phyloP scores from a whole-genome alignment of 371 early-diverging fungal species.

The Syncephalastrum contaminatum region DNA sequence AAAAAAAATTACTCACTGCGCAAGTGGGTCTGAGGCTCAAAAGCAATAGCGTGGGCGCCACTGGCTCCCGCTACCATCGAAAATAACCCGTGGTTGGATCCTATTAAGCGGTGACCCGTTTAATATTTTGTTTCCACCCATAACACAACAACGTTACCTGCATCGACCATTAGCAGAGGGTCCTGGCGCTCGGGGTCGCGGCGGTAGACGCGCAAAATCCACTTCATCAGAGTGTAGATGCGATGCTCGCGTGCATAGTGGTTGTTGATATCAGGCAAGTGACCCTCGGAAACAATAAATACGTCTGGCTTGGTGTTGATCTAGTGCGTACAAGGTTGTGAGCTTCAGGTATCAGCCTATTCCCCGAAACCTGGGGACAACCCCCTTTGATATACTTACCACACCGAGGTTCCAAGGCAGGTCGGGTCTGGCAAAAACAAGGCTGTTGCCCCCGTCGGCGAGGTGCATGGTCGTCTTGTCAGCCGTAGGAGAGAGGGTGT shows the following conservation, averaged over 20 bases:
- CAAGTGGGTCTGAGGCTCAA: conserved; percentile 49
- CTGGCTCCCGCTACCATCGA: conserved; percentile 48
- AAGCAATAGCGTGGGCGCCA: conserved; percentile 46
- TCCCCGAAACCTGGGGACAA: neutral
- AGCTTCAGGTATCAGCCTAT: no score
- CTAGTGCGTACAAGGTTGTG: conserved; percentile 9
- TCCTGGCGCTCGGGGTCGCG: conserved; percentile 29
- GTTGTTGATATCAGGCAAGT: conserved; percentile 25
- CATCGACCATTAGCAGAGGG: conserved; percentile 48
- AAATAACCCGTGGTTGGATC: conserved; percentile 50
- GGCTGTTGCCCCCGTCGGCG: conserved; percentile 1
- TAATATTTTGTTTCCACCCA: neutral
- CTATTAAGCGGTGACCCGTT: conserved; percentile 14
- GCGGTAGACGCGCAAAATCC: conserved; percentile 47
- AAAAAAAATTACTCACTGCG: conserved; percentile 24
- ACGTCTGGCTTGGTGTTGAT: conserved; percentile 47
- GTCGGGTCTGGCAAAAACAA: conserved; percentile 19
- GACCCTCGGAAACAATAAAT: conserved; percentile 37
- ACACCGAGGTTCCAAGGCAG: conserved; percentile 34
- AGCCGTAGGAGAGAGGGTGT: conserved; percentile 35
- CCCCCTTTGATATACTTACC: conserved; percentile 16
- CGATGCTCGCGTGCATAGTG: conserved; percentile 45
- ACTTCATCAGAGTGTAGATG: conserved; percentile 49
- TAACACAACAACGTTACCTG: conserved; percentile 19
- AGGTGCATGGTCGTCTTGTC: conserved; percentile 29